Conservation (phyloP, 768 basidiomycete species). For the Saitozyma podzolica region DNA sequence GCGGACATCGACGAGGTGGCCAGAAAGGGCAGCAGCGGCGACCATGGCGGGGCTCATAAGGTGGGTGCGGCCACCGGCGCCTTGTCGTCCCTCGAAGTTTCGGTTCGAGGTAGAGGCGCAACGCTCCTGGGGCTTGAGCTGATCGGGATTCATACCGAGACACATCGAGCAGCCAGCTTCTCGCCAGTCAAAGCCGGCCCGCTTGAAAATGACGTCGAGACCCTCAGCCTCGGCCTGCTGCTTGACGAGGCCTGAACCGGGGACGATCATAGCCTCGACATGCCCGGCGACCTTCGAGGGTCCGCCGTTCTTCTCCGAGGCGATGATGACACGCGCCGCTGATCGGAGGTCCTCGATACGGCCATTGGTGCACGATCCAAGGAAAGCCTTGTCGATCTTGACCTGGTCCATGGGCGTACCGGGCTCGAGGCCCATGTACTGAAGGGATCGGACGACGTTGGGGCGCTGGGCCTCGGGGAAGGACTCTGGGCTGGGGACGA, state of each 20-base stretch:
- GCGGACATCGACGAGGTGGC: slow-evolving; percentile 80
- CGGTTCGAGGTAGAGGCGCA: slow-evolving; percentile 91
- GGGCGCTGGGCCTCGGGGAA: slow-evolving; percentile 68
- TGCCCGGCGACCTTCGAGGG: slow-evolving; percentile 68
- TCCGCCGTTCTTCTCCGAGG: slow-evolving; percentile 63
- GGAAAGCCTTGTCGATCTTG: slow-evolving; percentile 82
- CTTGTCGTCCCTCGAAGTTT: slow-evolving; percentile 89
- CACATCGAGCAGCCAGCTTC: slow-evolving; percentile 97
- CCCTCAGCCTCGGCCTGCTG: slow-evolving; percentile 89
- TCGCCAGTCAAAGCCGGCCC: slow-evolving; percentile 91
- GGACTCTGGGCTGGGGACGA: slow-evolving; percentile 71
- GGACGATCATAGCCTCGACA: slow-evolving; percentile 86
- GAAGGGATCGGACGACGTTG: slow-evolving; percentile 71
- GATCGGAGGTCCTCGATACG: slow-evolving; percentile 90
- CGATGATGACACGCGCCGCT: slow-evolving; percentile 73
- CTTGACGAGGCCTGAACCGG: slow-evolving; percentile 86
- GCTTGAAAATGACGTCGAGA: slow-evolving; percentile 78
- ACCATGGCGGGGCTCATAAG: slow-evolving; percentile 90
- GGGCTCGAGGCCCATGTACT: slow-evolving; percentile 82
- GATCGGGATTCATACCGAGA: slow-evolving; percentile 93
- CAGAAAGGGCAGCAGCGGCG: slow-evolving; percentile 82
- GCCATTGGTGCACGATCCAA: slow-evolving; percentile 92
- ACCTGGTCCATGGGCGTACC: slow-evolving; percentile 79
- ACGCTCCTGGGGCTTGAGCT: slow-evolving; percentile 73
- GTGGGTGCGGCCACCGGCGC: slow-evolving; percentile 82